A percentile compares a stretch with the other conserved stretches of the same genome.
phyloP scores from a whole-genome alignment of 352 stramenopile genomes.

The Pythium rhizo-oryzae region DNA sequence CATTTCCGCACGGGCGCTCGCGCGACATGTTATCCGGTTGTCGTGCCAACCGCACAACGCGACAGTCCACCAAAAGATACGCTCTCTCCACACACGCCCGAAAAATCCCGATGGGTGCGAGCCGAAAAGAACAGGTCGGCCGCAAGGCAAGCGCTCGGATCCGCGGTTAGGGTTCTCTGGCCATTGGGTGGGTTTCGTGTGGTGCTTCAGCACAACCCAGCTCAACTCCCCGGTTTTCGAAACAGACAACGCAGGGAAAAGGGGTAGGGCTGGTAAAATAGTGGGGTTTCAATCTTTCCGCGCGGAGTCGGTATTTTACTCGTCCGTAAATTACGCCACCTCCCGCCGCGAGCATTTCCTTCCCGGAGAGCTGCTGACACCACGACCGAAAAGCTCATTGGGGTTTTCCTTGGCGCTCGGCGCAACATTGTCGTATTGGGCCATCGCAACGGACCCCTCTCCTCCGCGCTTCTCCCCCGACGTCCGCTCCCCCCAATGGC shows the following conservation, averaged over 20 bases:
- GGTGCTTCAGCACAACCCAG: background rate
- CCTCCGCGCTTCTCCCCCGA: background rate
- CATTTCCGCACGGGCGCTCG: slow-evolving; percentile 8
- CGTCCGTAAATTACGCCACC: slow-evolving; percentile 11
- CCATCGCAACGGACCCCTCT: slow-evolving; percentile 17
- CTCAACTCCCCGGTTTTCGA: slow-evolving; percentile 6
- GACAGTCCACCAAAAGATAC: slow-evolving; percentile 1
- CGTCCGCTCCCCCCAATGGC: slow-evolving; percentile 20
- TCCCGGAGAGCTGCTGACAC: background rate
- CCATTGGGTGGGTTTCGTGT: slow-evolving; percentile 6
- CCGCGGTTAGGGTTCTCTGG: slow-evolving; percentile 14
- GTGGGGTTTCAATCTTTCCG: slow-evolving; percentile 27
- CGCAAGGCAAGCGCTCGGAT: background rate
- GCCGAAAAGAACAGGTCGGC: background rate
- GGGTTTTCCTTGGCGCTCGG: slow-evolving; percentile 19
- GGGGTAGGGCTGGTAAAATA: slow-evolving; percentile 28
- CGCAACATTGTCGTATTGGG: slow-evolving; percentile 26
- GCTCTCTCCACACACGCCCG: background rate
- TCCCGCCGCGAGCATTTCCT: slow-evolving; percentile 1
- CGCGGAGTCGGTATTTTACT: slow-evolving; percentile 14
- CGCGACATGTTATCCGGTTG: slow-evolving; percentile 18
- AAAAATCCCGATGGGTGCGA: slow-evolving; percentile 20
- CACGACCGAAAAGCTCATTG: slow-evolving; percentile 18
- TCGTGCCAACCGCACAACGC: slow-evolving; percentile 8
- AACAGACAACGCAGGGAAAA: slow-evolving; percentile 15